Base-by-base conservation (phyloP, 2,329 filamentous ascomycete species). In the Neonectria faginata region DNA sequence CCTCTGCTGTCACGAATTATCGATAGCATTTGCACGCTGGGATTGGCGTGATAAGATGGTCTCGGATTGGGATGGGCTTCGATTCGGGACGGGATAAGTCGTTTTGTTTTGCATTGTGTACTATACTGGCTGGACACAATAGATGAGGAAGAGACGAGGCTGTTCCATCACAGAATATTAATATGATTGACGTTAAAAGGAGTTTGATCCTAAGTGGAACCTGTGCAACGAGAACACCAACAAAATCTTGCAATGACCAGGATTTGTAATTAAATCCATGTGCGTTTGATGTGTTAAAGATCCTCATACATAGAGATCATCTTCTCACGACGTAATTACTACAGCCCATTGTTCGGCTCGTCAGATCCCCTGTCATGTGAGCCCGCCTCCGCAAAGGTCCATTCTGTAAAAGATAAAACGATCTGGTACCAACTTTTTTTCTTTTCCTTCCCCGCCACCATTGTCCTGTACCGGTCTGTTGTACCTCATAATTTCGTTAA, bases 401-500 rank as follows among this genome's bases (percentile, higher is more conserved):
- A 31, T 62, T 42, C 45, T 59, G 58, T 62, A n/a, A 39, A 16
- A 14, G 36, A 51, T 62, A 60, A 31, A 31, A 16, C 36, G 60
- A 60, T 60, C 64, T 65, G 51, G 20, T 16, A 54, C 47, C 54
- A 62, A 48, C 27, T 44, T 58, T 42, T 42, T 58, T 61, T 69
- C 36, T 58, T 29, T 60, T 70, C 45, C 57, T 20, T 36, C 53
- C 31, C 47, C 56, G 18, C 42, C 33, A 44, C 33, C 12, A 41
- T 62, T 65, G 36, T 63, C 55, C n/a, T 31, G 16, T 47, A 36
- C 51, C 10, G 56, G 22, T 47, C 29, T 57, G 41, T 50, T 62
- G 44, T 65, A 36, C 64, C 52, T 73, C 71, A 41, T 73, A 63
- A 67, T 33, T 67, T 73, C 71, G 51, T 73, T 20, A 70, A 58